phyloP scores from a whole-genome alignment of 768 basidiomycete genomes.

The Coprinopsis sp. region DNA sequence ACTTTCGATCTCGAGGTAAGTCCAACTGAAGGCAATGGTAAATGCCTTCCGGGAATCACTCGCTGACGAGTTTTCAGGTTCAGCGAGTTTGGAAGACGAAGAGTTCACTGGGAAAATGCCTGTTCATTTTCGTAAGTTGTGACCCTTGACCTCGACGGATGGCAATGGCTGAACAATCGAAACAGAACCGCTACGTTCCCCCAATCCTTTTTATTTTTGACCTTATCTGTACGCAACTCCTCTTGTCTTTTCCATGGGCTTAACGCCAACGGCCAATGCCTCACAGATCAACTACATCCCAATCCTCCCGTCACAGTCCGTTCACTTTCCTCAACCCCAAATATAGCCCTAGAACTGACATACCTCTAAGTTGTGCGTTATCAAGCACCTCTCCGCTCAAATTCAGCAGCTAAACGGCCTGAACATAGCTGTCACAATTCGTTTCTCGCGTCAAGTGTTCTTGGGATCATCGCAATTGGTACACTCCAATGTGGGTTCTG shows the following conservation, averaged over 20 bases:
- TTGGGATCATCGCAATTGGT: neutral
- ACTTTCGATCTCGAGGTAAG: neutral
- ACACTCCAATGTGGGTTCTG: neutral
- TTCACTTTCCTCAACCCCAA: neutral
- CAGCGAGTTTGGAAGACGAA: neutral
- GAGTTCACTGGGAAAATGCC: neutral
- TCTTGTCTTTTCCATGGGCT: neutral
- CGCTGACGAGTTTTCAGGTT: neutral
- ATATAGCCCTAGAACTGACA: neutral
- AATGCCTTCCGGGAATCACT: no score
- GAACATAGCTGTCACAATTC: neutral
- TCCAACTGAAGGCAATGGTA: neutral
- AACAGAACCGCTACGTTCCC: neutral
- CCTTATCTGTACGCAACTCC: neutral
- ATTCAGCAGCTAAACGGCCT: neutral
- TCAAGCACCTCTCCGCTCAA: neutral
- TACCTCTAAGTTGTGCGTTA: neutral
- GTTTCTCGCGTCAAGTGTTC: neutral
- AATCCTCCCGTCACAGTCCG: neutral
- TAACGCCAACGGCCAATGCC: neutral
- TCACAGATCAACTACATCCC: neutral
- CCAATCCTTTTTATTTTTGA: neutral
- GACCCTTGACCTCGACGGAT: neutral
- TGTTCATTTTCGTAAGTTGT: neutral
- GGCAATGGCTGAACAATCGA: neutral